Conservation (phyloP, 2,329 filamentous ascomycete genomes). For the Aureobasidium sp. region DNA sequence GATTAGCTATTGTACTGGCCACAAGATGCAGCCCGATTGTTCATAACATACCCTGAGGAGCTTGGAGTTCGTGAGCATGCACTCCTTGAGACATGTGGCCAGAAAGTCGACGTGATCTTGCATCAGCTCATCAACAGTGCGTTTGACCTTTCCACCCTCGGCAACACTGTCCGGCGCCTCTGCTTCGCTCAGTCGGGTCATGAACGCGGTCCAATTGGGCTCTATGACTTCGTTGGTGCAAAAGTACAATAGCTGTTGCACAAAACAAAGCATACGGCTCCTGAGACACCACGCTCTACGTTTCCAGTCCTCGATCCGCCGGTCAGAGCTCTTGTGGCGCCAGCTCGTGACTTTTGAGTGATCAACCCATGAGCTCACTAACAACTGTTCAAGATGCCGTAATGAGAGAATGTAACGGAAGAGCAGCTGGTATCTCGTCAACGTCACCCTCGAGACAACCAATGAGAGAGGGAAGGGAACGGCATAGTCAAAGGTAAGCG, state of each 20-base stretch:
- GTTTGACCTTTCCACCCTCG: slow-evolving; percentile 45
- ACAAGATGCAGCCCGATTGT: background rate
- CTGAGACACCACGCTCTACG: slow-evolving; percentile 84
- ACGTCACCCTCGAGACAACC: slow-evolving; percentile 90
- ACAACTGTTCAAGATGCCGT: slow-evolving; percentile 78
- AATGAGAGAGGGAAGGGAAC: slow-evolving; percentile 94
- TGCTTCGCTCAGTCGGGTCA: slow-evolving; percentile 66
- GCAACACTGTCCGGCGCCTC: slow-evolving; percentile 40
- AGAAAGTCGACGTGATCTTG: slow-evolving; percentile 98
- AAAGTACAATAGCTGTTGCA: slow-evolving; percentile 94
- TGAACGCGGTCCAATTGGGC: slow-evolving; percentile 91
- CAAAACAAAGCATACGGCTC: slow-evolving; percentile 91
- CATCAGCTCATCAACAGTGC: slow-evolving; percentile 97
- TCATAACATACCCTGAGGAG: slow-evolving; percentile 64
- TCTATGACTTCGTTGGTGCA: slow-evolving; percentile 97
- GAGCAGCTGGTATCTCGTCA: slow-evolving; percentile 93
- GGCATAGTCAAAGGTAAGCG: slow-evolving; percentile 85
- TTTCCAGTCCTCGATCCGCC: slow-evolving; percentile 83
- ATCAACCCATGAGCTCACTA: slow-evolving; percentile 83
- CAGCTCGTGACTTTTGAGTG: slow-evolving; percentile 76
- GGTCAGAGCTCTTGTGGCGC: slow-evolving; percentile 65
- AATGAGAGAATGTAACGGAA: slow-evolving; percentile 91
- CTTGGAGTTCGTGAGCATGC: slow-evolving; percentile 97
- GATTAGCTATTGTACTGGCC: background rate
- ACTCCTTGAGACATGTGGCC: slow-evolving; percentile 96